These are phyloP conservation scores for Recurvomyces mirabilis DNA, from an alignment of 495 filamentous ascomycete species.

Conservation along the genomic window DNA sequence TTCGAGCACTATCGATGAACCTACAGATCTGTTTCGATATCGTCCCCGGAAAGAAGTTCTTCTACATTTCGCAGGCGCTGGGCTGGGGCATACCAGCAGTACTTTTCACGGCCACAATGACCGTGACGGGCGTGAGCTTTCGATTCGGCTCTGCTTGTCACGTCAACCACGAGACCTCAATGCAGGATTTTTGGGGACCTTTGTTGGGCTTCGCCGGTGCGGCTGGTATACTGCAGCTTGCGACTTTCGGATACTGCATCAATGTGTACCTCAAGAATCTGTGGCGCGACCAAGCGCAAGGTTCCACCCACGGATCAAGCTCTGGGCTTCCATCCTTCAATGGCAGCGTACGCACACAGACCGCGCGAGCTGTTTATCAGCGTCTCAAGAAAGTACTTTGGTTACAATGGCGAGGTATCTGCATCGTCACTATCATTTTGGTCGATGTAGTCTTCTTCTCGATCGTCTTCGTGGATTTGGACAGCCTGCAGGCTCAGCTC, in stretches of 20 bases:
- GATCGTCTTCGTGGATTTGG: slow-evolving; percentile 75
- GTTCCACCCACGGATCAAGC: slow-evolving; percentile 46
- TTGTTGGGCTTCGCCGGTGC: slow-evolving; percentile 66
- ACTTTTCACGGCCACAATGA: slow-evolving; percentile 59
- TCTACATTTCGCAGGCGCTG: slow-evolving; percentile 66
- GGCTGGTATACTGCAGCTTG: slow-evolving; percentile 65
- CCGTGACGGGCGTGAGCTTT: slow-evolving; percentile 85
- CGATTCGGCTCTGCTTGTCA: slow-evolving; percentile 85
- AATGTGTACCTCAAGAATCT: slow-evolving; percentile 82
- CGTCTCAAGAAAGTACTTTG: slow-evolving; percentile 76
- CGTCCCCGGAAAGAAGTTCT: slow-evolving; percentile 77
- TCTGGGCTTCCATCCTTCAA: slow-evolving; percentile 69
- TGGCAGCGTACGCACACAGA: slow-evolving; percentile 68
- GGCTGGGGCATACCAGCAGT: slow-evolving; percentile 77
- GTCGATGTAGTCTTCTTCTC: slow-evolving; percentile 86
- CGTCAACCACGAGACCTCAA: slow-evolving; percentile 72
- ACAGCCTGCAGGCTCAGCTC: slow-evolving; percentile 51
- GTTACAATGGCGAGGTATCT: slow-evolving; percentile 87
- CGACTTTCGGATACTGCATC: slow-evolving; percentile 78
- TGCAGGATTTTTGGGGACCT: slow-evolving; percentile 84
- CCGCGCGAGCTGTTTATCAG: slow-evolving; percentile 77
- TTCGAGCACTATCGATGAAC: slow-evolving; percentile 83
- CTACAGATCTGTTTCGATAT: slow-evolving; percentile 97
- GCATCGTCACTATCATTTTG: slow-evolving; percentile 76
- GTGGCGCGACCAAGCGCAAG: slow-evolving; percentile 45